Conservation (phyloP, 2,329 filamentous ascomycete species). For the Boeremia exigua region DNA sequence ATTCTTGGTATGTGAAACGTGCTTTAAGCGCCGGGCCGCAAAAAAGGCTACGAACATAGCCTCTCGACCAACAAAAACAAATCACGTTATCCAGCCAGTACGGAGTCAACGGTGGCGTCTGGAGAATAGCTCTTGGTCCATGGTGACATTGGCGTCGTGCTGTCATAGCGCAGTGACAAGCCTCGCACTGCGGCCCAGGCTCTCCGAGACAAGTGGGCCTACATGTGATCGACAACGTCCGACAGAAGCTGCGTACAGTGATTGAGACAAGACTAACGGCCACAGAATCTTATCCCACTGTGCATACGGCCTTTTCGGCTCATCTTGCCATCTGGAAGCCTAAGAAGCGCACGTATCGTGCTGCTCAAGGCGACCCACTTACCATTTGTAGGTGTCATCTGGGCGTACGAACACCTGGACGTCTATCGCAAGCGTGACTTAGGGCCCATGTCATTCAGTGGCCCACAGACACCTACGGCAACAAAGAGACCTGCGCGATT, state of each 20-base stretch:
- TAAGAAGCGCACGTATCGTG: conserved; percentile 67
- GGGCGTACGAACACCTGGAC: conserved; percentile 65
- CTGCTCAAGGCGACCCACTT: conserved; percentile 66
- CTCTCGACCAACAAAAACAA: conserved; percentile 23
- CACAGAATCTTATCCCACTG: conserved; percentile 74
- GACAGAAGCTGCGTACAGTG: not conserved
- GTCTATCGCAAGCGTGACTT: conserved; percentile 28
- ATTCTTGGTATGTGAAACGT: conserved; percentile 34
- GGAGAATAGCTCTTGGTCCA: conserved; percentile 6
- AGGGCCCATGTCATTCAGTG: conserved; percentile 37
- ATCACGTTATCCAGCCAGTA: conserved; percentile 27
- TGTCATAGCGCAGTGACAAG: conserved; percentile 21
- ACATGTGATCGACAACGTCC: not conserved
- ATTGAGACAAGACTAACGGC: conserved; percentile 38
- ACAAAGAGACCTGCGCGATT: conserved; percentile 37
- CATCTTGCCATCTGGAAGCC: conserved; percentile 67
- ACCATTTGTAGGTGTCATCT: conserved; percentile 73
- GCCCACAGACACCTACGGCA: conserved; percentile 38
- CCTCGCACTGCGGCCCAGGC: conserved; percentile 37
- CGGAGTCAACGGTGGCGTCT: not conserved
- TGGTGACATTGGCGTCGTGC: conserved; percentile 4
- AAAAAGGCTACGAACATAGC: conserved; percentile 39
- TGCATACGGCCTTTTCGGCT: conserved; percentile 75
- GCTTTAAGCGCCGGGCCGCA: conserved; percentile 43
- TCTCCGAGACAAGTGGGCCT: conserved; percentile 12